Evolutionary conservation across 2,329 filamentous ascomycete species (phyloP).

Genomic region (Trichoderma gracile): DNA sequence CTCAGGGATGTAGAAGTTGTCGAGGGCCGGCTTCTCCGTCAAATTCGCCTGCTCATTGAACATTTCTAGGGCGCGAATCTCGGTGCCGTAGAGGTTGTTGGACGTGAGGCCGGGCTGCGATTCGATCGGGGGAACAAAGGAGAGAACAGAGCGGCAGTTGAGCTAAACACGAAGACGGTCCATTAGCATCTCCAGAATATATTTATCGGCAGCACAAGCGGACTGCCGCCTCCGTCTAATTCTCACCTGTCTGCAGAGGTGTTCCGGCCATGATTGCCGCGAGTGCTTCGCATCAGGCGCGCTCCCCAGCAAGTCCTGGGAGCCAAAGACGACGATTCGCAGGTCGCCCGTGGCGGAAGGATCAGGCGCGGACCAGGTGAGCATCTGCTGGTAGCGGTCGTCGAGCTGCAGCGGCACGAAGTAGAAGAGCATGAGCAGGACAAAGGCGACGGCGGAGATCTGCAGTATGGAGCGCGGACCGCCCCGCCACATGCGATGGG

Average conservation of each 20-base stretch:
- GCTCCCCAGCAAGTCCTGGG: conserved; percentile 49
- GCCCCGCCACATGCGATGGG: conserved; percentile 45
- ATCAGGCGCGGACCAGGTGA: conserved; percentile 31
- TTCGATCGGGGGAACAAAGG: conserved; percentile 45
- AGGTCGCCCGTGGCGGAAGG: conserved; percentile 38
- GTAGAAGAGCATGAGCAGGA: conserved; percentile 35
- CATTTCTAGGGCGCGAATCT: conserved; percentile 41
- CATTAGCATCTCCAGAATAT: background rate
- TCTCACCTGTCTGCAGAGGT: conserved; percentile 51
- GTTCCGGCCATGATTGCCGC: conserved; percentile 48
- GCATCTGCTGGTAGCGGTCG: conserved; percentile 32
- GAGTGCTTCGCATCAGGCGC: conserved; percentile 33
- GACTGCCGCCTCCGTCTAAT: background rate
- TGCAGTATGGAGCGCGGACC: conserved; percentile 37
- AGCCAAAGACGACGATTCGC: conserved; percentile 55
- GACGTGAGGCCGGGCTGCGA: conserved; percentile 54
- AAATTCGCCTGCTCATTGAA: conserved; percentile 38
- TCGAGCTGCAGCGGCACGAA: conserved; percentile 31
- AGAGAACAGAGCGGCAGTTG: conserved; percentile 48
- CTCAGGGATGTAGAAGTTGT: conserved; percentile 47
- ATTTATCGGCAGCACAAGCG: background rate
- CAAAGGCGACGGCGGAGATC: conserved; percentile 32
- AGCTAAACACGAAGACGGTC: conserved; percentile 39
- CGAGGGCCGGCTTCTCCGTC: conserved; percentile 39
- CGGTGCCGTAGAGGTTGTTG: conserved; percentile 54